These are phyloP conservation scores for Pezizomycotina sp. DNA, from an alignment of 2,329 filamentous ascomycete species.

Conservation along the genomic window DNA sequence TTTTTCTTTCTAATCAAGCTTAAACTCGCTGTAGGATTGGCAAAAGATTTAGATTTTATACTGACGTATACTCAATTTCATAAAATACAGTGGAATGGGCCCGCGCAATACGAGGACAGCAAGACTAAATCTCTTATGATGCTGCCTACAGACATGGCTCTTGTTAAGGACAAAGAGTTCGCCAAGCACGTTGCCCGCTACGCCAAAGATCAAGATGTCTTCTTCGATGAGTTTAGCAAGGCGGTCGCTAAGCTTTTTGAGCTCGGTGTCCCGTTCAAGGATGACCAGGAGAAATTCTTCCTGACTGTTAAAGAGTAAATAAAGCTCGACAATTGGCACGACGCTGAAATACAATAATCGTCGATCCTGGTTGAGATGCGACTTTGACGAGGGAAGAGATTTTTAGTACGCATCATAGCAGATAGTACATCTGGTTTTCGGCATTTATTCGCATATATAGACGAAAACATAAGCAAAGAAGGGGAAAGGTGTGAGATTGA, in stretches of 20 bases:
- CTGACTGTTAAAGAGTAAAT: conserved; percentile 36
- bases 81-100: conserved; percentile 60
- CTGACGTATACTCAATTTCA: conserved; percentile 5
- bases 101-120: conserved; percentile 80
- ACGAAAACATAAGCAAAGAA: too few relatives aligned
- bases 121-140: conserved; percentile 85
- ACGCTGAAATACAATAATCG: too few relatives aligned
- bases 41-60: neutral
- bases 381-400: too few relatives aligned
- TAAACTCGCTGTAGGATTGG: neutral
- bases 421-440: too few relatives aligned
- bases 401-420: too few relatives aligned
- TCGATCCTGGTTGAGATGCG: too few relatives aligned
- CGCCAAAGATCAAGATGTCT: conserved; percentile 73
- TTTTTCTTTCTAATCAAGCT: too few relatives aligned
- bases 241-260: conserved; percentile 75
- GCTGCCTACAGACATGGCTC: conserved; percentile 78
- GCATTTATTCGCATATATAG: too few relatives aligned
- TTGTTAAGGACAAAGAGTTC: conserved; percentile 80
- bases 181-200: conserved; percentile 66
- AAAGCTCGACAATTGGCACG: neutral
- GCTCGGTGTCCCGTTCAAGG: conserved; percentile 76
- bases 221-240: conserved; percentile 83
- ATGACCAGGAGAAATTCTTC: conserved; percentile 48
- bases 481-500: too few relatives aligned